A percentile compares a stretch with the other conserved stretches of the same genome.
Evolutionary conservation across 1,284 basidiomycete species (phyloP).

Genomic region (Peniophora sp.): DNA sequence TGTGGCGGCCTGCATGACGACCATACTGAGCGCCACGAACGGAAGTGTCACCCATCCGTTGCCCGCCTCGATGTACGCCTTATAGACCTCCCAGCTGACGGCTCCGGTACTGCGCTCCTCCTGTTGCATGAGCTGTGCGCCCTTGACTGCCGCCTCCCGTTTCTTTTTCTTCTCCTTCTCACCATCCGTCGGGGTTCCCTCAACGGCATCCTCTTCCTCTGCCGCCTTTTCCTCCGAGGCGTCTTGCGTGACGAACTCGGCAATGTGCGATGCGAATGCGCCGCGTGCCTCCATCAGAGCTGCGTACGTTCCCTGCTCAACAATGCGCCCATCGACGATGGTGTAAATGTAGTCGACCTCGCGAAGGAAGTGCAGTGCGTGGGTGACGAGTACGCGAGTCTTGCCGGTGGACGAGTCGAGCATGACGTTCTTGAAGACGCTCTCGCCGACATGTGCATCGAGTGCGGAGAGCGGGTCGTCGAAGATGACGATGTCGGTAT

Average conservation of each 20-base stretch:
- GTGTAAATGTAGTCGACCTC: constrained; percentile 72
- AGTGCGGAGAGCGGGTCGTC: constrained; percentile 78
- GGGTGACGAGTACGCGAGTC: constrained; percentile 80
- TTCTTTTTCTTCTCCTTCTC: constrained; percentile 26
- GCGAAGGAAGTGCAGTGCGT: constrained; percentile 76
- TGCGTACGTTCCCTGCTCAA: constrained; percentile 69
- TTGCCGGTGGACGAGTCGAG: constrained; percentile 52
- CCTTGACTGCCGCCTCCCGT: constrained; percentile 29
- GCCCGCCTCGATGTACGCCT: constrained; percentile 45
- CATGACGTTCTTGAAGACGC: constrained; percentile 81
- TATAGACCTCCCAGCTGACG: constrained; percentile 43
- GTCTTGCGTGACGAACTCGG: constrained; percentile 50
- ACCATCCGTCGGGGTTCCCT: constrained; percentile 16
- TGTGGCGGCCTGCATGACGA: constrained; percentile 49
- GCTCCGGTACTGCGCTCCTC: constrained; percentile 59
- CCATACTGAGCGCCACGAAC: constrained; percentile 39
- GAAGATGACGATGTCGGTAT: constrained; percentile 81
- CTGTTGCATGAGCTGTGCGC: constrained; percentile 51
- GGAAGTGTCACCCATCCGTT: constrained; percentile 49
- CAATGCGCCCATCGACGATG: constrained; percentile 63
- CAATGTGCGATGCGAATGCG: constrained; percentile 67
- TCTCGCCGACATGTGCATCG: constrained; percentile 84
- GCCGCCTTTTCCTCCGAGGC: constrained; percentile 21
- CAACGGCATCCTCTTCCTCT: constrained; percentile 28
- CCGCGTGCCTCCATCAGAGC: constrained; percentile 59